phyloP scores from a whole-genome alignment of 306 rosid genomes.

The Biancaea sappan region DNA sequence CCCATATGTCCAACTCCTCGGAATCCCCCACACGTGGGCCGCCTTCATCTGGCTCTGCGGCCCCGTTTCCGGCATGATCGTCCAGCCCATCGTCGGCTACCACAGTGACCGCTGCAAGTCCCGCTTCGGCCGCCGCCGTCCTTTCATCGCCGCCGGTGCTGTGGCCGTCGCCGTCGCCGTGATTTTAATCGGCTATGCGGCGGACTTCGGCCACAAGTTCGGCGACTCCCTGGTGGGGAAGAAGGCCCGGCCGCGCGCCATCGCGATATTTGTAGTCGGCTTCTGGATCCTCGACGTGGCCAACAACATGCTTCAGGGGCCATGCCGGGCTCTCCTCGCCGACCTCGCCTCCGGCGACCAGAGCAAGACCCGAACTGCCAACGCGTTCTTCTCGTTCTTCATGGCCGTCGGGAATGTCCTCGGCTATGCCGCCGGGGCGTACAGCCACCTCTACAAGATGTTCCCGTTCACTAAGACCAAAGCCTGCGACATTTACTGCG shows the following conservation, averaged over 20 bases:
- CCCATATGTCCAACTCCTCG: conserved; percentile 72
- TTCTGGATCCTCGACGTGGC: conserved; percentile 76
- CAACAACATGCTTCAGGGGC: conserved; percentile 74
- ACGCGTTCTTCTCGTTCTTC: conserved; percentile 61
- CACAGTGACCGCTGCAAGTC: conserved; percentile 65
- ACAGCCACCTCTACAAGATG: conserved; percentile 30
- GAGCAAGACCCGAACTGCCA: conserved; percentile 40
- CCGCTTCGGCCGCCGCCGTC: conserved; percentile 73
- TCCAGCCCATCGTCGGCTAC: conserved; percentile 73
- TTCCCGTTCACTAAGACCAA: conserved; percentile 57
- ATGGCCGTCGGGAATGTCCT: conserved; percentile 73
- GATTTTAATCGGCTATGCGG: conserved; percentile 69
- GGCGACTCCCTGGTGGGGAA: conserved; percentile 35
- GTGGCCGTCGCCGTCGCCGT: conserved; percentile 43
- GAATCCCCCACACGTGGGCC: conserved; percentile 69
- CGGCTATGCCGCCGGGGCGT: conserved; percentile 68
- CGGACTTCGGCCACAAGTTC: conserved; percentile 56
- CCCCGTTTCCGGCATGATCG: conserved; percentile 66
- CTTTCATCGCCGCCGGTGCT: conserved; percentile 54
- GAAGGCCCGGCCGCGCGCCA: conserved; percentile 39
- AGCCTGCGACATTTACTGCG: conserved; percentile 71
- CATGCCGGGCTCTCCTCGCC: conserved; percentile 65
- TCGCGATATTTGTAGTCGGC: conserved; percentile 50
- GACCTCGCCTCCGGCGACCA: conserved; percentile 52
- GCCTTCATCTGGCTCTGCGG: conserved; percentile 83